Evolutionary conservation across 208 protist species (phyloP).

Genomic region (Tritrichomonas foetus): DNA sequence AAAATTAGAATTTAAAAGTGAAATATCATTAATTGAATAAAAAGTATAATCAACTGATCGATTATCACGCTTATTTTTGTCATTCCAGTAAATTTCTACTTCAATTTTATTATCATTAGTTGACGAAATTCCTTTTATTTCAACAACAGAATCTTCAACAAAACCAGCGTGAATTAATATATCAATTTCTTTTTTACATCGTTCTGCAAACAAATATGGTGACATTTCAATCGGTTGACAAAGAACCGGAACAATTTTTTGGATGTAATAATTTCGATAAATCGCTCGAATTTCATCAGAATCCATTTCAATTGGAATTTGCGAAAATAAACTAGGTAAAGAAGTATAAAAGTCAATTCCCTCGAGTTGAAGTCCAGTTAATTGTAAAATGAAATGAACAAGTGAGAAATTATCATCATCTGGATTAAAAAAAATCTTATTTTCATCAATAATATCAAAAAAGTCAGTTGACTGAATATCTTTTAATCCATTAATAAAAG

Average conservation of each 20-base stretch:
- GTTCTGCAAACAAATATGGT: neutral
- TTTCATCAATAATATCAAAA: neutral
- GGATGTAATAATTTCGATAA: neutral
- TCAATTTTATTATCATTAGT: neutral
- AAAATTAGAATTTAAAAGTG: neutral
- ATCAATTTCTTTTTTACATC: neutral
- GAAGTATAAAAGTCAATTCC: neutral
- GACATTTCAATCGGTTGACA: neutral
- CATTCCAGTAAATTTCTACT: neutral
- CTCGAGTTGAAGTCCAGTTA: neutral
- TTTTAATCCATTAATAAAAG: neutral
- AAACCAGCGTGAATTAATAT: neutral
- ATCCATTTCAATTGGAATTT: neutral
- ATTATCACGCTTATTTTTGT: neutral
- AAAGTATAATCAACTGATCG: neutral
- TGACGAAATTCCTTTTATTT: neutral
- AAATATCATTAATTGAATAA: neutral
- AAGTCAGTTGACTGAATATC: neutral
- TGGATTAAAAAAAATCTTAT: neutral
- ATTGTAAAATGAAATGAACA: too few relatives aligned
- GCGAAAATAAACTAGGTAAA: neutral
- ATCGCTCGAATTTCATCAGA: neutral
- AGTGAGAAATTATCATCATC: conserved; percentile 7
- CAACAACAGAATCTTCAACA: neutral
- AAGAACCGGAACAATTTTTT: neutral